These are phyloP conservation scores for Termitomyces sp. DNA, from an alignment of 768 basidiomycete genomes.

Conservation along the genomic window DNA sequence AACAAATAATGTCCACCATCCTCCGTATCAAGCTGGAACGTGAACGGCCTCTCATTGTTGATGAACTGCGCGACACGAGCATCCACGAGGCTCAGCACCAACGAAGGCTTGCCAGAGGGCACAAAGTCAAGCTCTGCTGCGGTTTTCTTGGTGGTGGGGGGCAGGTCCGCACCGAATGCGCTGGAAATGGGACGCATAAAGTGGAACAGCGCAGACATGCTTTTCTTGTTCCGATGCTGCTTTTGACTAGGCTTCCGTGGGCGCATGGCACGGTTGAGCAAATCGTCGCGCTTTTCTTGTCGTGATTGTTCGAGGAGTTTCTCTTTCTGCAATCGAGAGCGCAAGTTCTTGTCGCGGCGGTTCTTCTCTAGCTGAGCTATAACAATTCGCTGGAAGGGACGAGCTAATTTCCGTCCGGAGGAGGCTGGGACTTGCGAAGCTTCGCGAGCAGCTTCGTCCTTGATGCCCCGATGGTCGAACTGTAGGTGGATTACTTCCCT, in stretches of 20 bases:
- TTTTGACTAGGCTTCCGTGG: constrained; percentile 58
- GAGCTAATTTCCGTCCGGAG: constrained; percentile 51
- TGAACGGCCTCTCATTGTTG: constrained; percentile 81
- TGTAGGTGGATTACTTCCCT: constrained; percentile 58
- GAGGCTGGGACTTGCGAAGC: constrained; percentile 44
- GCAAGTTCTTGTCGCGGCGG: constrained; percentile 70
- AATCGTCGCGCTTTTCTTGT: constrained; percentile 72
- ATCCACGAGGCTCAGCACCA: constrained; percentile 73
- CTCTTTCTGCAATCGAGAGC: constrained; percentile 70
- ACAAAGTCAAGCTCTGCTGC: constrained; percentile 75
- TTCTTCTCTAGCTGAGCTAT: constrained; percentile 76
- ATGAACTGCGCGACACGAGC: constrained; percentile 68
- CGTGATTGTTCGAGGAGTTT: constrained; percentile 73
- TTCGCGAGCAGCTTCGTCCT: constrained; percentile 74
- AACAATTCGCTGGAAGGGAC: constrained; percentile 69
- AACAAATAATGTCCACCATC: constrained; percentile 83
- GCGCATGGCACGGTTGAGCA: constrained; percentile 74
- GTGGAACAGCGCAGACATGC: constrained; percentile 81
- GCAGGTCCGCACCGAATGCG: constrained; percentile 70
- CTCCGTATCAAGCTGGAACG: constrained; percentile 81
- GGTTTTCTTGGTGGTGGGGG: constrained; percentile 51
- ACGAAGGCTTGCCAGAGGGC: constrained; percentile 68
- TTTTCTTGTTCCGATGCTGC: constrained; percentile 85
- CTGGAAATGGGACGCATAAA: constrained; percentile 89
- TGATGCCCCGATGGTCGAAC: constrained; percentile 72